Base-by-base conservation (phyloP, 805 yeast species). In the Ogataea ramenticola region DNA sequence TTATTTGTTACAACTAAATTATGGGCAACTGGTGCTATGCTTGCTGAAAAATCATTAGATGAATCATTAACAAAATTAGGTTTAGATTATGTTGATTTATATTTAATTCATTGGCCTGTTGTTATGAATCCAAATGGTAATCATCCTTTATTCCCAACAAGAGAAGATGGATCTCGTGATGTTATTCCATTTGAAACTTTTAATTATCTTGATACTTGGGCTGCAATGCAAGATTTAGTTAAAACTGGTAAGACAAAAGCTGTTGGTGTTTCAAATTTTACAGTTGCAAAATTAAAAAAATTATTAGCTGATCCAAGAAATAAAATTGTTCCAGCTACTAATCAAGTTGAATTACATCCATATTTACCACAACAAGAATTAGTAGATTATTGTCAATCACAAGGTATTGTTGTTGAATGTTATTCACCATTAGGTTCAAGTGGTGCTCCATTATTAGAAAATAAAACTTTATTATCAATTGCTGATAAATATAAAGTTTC, bases 201-300 rank as follows among this genome's bases (percentile, higher is more conserved):
- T 63, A 51, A 58, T 45, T 79, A 70, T 54, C 54, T 75, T 46
- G 74, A 81, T 50, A 79, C 87, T n/a, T 86, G 79, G 79, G 77
- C 72, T 53, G 67, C 66, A 31, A 62, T 86, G 76, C 87, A 85
- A 65, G 66, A 74, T 52, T 64, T 83, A 41, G 69, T 77, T 40
- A 64, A 65, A 26, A 58, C 74, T 22, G 82, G 79, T 24, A 70
- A 77, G 58, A 70, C 77, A 24, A 76, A 70, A 52, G 77, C 89
- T 21, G 75, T 87, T 58, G 96, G 96, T 52, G 85, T 87, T 36
- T 82, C 91, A 36, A 88, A 88, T 66, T 82, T 80, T 61, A 74
- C 85, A 8, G 62, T 74, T 22, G 68, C 67, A 44, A 75, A 79
- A 53, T 58, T 83, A 48, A 65, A 77, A 47, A 70, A 64, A 42